Base-by-base conservation (phyloP, 2,329 filamentous ascomycete genomes). In the Fusarium guadeloupense region DNA sequence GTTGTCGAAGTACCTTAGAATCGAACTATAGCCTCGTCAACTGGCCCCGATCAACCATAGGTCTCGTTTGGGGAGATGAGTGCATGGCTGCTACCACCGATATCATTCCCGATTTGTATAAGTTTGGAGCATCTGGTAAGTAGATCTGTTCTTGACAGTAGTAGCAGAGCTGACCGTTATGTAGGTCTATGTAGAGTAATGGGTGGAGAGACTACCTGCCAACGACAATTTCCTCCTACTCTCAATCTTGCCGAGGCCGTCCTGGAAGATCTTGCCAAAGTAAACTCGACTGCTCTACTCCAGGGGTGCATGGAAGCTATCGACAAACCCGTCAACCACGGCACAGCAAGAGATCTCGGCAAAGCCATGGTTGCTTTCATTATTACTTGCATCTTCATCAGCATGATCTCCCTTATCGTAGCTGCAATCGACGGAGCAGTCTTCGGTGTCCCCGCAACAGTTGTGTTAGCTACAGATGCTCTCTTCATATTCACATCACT, bases 1-100 rank as follows among this genome's bases (percentile, higher is more conserved):
- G 64, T 12, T 65, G 64, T 10, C 34, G 54, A 28, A 59, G 43
- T 2, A 48, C 37, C 1, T 50, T 50, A n/a, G 63, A 66, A 13
- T 56, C 34, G 17, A 66, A 57, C 20, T 66, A 58, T 30, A 55
- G 50, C 25, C 46, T 67, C 12, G 16, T 67, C 33, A 62, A 66
- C 25, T 67, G 64, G 64, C 59, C 64, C 1, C 53, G 49, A n/a
- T 51, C 48, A 14, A 63, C 61, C 0, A 42, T 67, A 19, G 33
- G 31, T 1, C 58, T 67, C 3, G 20, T 63, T 19, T 67, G 54
- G 58, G 58, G 51, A 14, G 4, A 45, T 12, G 64, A 63, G 5
- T 67, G 64, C 16, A 41, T 34, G 7, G 30, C 47, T 12, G 54
- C 47, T 4, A 66, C 62, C 0, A 54, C 33, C 6, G 10, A 46